These are phyloP conservation scores for Westerdykella sp. DNA, from an alignment of 2,329 filamentous ascomycete genomes.

Conservation along the genomic window DNA sequence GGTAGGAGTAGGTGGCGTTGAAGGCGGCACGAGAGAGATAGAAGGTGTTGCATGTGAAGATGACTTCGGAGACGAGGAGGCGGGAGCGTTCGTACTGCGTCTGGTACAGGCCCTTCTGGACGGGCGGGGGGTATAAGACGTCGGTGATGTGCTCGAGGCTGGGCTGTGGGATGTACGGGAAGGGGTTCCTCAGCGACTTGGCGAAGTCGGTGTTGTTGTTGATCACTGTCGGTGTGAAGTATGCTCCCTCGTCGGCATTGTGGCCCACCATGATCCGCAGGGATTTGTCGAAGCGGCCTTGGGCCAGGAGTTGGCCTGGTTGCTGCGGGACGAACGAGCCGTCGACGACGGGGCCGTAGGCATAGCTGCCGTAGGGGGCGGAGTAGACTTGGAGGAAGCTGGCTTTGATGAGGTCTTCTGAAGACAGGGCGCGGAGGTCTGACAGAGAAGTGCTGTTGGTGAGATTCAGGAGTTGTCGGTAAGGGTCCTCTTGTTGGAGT, in stretches of 20 bases:
- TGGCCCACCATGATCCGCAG: conserved; percentile 37
- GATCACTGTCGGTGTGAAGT: conserved; percentile 40
- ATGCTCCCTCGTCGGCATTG: conserved; percentile 42
- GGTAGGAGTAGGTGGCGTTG: conserved; percentile 47
- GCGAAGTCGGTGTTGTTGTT: conserved; percentile 26
- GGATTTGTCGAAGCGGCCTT: conserved; percentile 33
- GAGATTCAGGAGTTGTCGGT: conserved; percentile 25
- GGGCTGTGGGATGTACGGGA: conserved; percentile 27
- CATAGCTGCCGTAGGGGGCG: conserved; percentile 28
- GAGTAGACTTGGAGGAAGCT: conserved; percentile 31
- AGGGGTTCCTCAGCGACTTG: conserved; percentile 16
- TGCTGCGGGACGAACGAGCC: conserved; percentile 28
- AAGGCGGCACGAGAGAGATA: conserved; percentile 44
- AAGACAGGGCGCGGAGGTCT: conserved; percentile 27
- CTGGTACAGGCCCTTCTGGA: conserved; percentile 35
- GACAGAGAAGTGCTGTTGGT: conserved; percentile 30
- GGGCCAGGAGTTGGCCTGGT: conserved; percentile 31
- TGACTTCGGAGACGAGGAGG: conserved; percentile 40
- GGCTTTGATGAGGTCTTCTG: conserved; percentile 29
- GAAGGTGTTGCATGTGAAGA: conserved; percentile 49
- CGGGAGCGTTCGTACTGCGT: conserved; percentile 40
- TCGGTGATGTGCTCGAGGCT: conserved; percentile 39
- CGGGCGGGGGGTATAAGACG: conserved; percentile 45
- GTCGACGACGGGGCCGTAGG: conserved; percentile 33
- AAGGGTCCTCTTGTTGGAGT: conserved; percentile 24